Evolutionary conservation across 768 basidiomycete species (phyloP), one percentile per base, ranked within the genome.

Genomic region (Lactifluus rugatus): DNA sequence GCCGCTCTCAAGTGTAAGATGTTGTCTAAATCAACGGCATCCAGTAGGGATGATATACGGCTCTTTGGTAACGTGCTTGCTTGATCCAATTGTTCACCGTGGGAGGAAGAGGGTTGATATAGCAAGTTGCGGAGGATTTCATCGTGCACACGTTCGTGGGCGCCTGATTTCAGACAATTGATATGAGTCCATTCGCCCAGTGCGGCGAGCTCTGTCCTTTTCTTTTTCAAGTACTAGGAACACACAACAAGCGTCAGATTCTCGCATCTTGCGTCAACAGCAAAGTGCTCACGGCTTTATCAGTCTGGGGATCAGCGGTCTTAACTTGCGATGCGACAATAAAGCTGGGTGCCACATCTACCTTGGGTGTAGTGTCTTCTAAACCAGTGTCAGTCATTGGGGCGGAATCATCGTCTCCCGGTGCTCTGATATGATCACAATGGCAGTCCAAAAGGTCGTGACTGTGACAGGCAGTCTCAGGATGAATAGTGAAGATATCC

Each of bases 401-500:
- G 21, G n/a, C 10, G 21, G 46, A 44, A 36, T 42, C 47, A 1
- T 31, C 32, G 28, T 60, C 51, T 39, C 28, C 56, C 32, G 50
- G 21, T 4, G 23, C 52, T 8, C 39, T 48, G 3, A 36, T 21
- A 11, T 55, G 52, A 46, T 78, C 79, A 62, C 91, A 95, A 11
- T 74, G 74, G 66, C 94, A 98, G 58, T 82, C 85, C 14, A 97
- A 76, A 17, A 97, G 77, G 63, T 97, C 95, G 65, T 98, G 95
- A 1, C 94, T 98, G 60, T 94, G 87, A 73, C 91, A 94, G 8
- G 76, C 72, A 0, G 92, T 93, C 54, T 83, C 75, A 0, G 77
- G 74, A 71, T 93, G 83, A 45, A 96, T 76, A n/a, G 83, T 85
- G 72, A 97, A 98, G 62, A 98, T 89, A 69, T 94, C 92, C 37